These are phyloP conservation scores for Alternaria triticimaculans DNA, from an alignment of 2,329 filamentous ascomycete species.

Conservation along the genomic window DNA sequence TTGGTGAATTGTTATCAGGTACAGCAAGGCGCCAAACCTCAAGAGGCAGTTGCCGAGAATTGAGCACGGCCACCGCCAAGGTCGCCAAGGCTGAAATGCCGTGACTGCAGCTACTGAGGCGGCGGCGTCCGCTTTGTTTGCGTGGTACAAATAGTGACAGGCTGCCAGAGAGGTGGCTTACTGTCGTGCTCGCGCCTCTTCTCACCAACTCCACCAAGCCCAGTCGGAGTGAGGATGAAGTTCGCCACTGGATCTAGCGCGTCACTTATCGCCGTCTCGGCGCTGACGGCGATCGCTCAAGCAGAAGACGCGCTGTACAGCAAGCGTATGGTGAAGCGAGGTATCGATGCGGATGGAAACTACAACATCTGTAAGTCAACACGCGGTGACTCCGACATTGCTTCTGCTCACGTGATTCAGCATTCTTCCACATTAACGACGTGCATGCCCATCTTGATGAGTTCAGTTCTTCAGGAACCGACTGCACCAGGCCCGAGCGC, in stretches of 20 bases:
- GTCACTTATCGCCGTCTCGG: constrained; percentile 29
- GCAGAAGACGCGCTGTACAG: constrained; percentile 43
- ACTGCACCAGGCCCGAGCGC: constrained; percentile 62
- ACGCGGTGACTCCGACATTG: no score
- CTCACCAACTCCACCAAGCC: not conserved
- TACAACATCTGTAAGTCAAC: constrained; percentile 43
- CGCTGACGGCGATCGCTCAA: constrained; percentile 18
- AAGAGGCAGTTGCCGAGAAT: constrained; percentile 40
- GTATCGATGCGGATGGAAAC: constrained; percentile 40
- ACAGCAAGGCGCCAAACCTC: constrained; percentile 11
- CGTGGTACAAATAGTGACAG: constrained; percentile 21
- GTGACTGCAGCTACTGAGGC: constrained; percentile 3
- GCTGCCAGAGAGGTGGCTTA: not conserved
- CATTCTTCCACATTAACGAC: constrained; percentile 74
- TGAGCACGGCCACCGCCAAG: constrained; percentile 29
- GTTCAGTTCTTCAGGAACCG: constrained; percentile 66
- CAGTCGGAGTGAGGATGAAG: constrained; percentile 28
- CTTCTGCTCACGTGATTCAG: constrained; percentile 19
- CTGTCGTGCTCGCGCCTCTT: constrained; percentile 6
- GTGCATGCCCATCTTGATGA: constrained; percentile 72
- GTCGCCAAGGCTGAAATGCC: not conserved
- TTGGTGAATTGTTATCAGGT: constrained; percentile 37
- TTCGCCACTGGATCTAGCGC: constrained; percentile 18
- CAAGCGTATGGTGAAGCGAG: constrained; percentile 38
- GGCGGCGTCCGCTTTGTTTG: constrained; percentile 13